Evolutionary conservation across 164 flowering plant genomes (phyloP).

Genomic region (Kingdonia uniflora): DNA sequence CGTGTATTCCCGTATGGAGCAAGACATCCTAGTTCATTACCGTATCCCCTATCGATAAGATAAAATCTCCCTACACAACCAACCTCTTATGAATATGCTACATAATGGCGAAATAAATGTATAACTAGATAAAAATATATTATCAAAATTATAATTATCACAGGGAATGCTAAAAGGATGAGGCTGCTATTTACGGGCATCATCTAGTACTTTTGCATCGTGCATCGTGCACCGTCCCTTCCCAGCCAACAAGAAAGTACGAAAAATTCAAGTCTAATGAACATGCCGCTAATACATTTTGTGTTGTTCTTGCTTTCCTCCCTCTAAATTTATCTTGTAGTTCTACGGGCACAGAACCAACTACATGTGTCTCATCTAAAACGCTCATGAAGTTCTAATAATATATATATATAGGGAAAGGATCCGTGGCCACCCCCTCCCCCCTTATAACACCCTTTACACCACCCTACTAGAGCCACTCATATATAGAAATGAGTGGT

Average conservation of each 20-base stretch:
- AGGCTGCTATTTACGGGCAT: background rate
- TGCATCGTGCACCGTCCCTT: background rate
- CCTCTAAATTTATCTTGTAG: background rate
- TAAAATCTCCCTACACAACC: background rate
- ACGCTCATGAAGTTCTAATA: too few relatives aligned
- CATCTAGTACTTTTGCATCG: background rate
- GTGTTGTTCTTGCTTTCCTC: background rate
- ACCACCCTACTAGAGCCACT: too few relatives aligned
- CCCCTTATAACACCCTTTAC: too few relatives aligned
- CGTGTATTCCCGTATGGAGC: background rate
- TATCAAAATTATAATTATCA: background rate
- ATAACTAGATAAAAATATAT: background rate
- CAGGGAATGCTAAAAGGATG: too few relatives aligned
- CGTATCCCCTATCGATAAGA: conserved; percentile 1
- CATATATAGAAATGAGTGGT: too few relatives aligned
- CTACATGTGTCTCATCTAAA: conserved; percentile 1
- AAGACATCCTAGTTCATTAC: conserved; percentile 1
- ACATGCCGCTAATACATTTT: conserved; percentile 4
- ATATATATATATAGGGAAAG: too few relatives aligned
- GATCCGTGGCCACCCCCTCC: too few relatives aligned
- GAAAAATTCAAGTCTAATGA: conserved; percentile 1
- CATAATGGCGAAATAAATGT: background rate
- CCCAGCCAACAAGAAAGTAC: background rate
- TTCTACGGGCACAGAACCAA: background rate
- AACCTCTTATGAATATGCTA: background rate